These are phyloP conservation scores for Mucor circinelloides DNA, from an alignment of 371 early-diverging fungal genomes.

Conservation along the genomic window DNA sequence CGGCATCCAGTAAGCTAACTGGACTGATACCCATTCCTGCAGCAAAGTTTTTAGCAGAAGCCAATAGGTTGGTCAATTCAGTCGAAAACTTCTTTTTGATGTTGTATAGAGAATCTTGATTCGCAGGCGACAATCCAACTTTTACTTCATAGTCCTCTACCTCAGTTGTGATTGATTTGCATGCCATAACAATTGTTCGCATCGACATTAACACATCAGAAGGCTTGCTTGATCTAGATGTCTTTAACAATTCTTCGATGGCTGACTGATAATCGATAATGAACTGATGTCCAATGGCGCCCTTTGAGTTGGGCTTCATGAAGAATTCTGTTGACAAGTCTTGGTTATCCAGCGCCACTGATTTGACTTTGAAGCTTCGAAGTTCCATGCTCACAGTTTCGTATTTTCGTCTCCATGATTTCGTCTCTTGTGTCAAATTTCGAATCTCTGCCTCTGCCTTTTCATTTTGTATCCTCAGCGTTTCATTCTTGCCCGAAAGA, in stretches of 20 bases:
- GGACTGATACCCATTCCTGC: slow-evolving; percentile 73
- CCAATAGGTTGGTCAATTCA: slow-evolving; percentile 68
- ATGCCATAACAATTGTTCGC: slow-evolving; percentile 81
- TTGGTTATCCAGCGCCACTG: slow-evolving; percentile 43
- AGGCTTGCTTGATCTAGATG: slow-evolving; percentile 69
- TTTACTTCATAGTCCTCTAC: slow-evolving; percentile 67
- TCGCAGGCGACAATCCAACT: slow-evolving; percentile 16
- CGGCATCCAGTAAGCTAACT: slow-evolving; percentile 72
- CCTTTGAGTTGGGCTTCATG: slow-evolving; percentile 58
- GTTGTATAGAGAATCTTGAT: slow-evolving; percentile 36
- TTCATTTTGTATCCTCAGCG: slow-evolving; percentile 53
- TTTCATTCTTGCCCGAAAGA: slow-evolving; percentile 66
- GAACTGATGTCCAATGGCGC: slow-evolving; percentile 66
- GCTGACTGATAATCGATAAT: slow-evolving; percentile 80
- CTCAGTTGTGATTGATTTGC: slow-evolving; percentile 82
- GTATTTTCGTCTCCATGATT: slow-evolving; percentile 53
- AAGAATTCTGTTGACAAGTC: slow-evolving; percentile 39
- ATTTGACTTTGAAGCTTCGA: slow-evolving; percentile 49
- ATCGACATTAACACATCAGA: slow-evolving; percentile 78
- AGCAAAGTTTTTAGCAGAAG: slow-evolving; percentile 80
- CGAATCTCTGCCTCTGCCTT: slow-evolving; percentile 29
- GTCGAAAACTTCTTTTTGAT: slow-evolving; percentile 65
- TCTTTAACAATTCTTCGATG: slow-evolving; percentile 76
- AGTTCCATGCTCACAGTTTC: slow-evolving; percentile 50
- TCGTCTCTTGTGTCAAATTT: slow-evolving; percentile 36